Percentiles rank a stretch among this genome's conserved stretches.
phyloP scores from a whole-genome alignment of 352 stramenopile genomes.

The Phytophthora megakarya region DNA sequence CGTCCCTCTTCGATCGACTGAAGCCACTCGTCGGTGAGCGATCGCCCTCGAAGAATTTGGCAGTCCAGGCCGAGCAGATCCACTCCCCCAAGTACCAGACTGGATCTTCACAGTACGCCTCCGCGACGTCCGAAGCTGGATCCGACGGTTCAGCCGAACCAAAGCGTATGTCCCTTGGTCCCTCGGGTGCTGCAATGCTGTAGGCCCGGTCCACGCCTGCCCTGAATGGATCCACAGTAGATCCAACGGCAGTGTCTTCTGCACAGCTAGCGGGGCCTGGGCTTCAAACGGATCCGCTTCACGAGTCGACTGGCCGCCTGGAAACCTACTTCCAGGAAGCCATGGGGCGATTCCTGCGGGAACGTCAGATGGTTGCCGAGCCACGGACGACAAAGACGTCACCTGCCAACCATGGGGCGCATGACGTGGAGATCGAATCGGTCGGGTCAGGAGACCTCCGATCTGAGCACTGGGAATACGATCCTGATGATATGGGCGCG shows the following conservation, averaged over 20 bases:
- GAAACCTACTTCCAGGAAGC: conserved; percentile 1
- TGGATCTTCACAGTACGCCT: background rate
- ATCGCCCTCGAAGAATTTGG: background rate
- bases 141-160: background rate
- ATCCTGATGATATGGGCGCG: no score
- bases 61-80: background rate
- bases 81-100: background rate
- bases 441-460: background rate
- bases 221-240: no score
- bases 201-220: no score
- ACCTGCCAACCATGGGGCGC: background rate
- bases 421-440: conserved; percentile 1
- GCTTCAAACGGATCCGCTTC: no score
- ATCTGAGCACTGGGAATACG: background rate
- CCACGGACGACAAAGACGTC: no score
- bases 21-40: background rate
- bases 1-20: background rate
- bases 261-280: no score
- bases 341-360: conserved; percentile 2
- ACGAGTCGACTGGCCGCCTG: background rate
- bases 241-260: no score
- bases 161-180: background rate
- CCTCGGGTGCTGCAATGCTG: no score
- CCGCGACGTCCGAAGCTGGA: no score
- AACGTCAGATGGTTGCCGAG: background rate